A percentile compares a stretch with the other conserved stretches of the same genome.
Evolutionary conservation across 2,329 filamentous ascomycete species (phyloP).

Genomic region (Colletotrichum zoysiae): DNA sequence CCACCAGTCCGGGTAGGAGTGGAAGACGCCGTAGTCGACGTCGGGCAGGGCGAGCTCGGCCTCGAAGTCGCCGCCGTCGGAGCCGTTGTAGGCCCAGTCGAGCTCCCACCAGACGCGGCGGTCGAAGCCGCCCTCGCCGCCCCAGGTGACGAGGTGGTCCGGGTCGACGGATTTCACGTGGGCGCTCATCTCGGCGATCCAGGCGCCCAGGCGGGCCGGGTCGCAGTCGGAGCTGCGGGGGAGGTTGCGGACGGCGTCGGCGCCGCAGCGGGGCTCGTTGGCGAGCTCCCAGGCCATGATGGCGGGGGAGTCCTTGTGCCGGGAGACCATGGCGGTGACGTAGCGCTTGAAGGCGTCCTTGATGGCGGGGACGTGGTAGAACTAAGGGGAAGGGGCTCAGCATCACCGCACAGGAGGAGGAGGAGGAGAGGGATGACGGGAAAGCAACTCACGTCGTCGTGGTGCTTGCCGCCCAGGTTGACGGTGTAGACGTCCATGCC

Average conservation of each 20-base stretch:
- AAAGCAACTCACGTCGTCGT: conserved; percentile 56
- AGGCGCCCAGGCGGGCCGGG: conserved; percentile 58
- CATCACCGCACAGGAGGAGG: not conserved
- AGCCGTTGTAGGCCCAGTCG: conserved; percentile 61
- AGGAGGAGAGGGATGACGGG: too few species aligned
- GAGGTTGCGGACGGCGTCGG: conserved; percentile 59
- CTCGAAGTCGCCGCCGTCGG: conserved; percentile 67
- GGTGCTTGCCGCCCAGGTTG: conserved; percentile 61
- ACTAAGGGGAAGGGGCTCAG: conserved; percentile 47
- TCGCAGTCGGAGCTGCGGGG: conserved; percentile 56
- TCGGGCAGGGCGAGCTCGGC: conserved; percentile 60
- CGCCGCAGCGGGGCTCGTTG: conserved; percentile 70
- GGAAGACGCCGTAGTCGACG: conserved; percentile 68
- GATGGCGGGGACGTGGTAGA: conserved; percentile 63
- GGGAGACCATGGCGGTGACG: conserved; percentile 68
- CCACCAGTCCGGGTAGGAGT: conserved; percentile 69
- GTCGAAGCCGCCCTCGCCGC: conserved; percentile 71
- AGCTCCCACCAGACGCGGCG: conserved; percentile 49
- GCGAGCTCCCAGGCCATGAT: conserved; percentile 77
- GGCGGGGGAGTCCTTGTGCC: conserved; percentile 69
- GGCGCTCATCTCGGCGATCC: conserved; percentile 67
- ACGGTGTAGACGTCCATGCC: conserved; percentile 67
- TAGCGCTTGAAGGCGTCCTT: conserved; percentile 69
- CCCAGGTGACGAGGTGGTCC: conserved; percentile 67
- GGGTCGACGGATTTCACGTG: conserved; percentile 66